phyloP scores from a whole-genome alignment of 148 eudicot genomes.

The Simmondsia chinensis region DNA sequence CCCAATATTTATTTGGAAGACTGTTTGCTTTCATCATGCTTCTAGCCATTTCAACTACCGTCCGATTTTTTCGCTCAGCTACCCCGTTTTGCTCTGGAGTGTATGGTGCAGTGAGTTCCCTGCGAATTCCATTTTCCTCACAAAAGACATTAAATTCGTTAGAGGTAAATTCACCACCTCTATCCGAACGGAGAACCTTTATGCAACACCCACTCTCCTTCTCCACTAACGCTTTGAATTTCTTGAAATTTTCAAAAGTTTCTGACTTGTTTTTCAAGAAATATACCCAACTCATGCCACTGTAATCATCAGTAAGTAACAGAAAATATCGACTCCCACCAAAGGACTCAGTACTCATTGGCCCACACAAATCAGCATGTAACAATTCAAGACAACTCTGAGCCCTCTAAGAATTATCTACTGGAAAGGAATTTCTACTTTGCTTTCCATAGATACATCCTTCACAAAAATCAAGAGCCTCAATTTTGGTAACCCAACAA shows the following conservation, averaged over 20 bases:
- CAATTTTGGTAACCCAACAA: background rate
- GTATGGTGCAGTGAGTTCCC: too few species aligned
- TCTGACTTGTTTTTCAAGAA: slow-evolving; percentile 3
- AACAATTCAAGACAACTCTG: background rate
- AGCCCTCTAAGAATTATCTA: background rate
- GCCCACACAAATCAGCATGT: slow-evolving; percentile 8
- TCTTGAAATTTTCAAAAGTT: background rate
- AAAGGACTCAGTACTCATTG: background rate
- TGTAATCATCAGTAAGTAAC: slow-evolving; percentile 6
- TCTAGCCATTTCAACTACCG: too few species aligned
- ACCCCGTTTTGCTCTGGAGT: too few species aligned
- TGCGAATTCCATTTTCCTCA: too few species aligned
- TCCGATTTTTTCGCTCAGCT: too few species aligned
- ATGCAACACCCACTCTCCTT: too few species aligned
- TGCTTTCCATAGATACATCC: slow-evolving; percentile 4
- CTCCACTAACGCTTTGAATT: too few species aligned
- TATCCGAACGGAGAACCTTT: too few species aligned
- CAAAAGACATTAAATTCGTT: too few species aligned
- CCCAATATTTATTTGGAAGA: too few species aligned
- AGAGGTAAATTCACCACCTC: too few species aligned
- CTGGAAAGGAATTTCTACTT: background rate
- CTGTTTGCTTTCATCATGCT: too few species aligned
- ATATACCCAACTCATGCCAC: slow-evolving; percentile 7
- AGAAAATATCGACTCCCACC: slow-evolving; percentile 3
- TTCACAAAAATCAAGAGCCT: background rate